phyloP scores from a whole-genome alignment of 495 filamentous ascomycete genomes.

The Daldinia decipiens region DNA sequence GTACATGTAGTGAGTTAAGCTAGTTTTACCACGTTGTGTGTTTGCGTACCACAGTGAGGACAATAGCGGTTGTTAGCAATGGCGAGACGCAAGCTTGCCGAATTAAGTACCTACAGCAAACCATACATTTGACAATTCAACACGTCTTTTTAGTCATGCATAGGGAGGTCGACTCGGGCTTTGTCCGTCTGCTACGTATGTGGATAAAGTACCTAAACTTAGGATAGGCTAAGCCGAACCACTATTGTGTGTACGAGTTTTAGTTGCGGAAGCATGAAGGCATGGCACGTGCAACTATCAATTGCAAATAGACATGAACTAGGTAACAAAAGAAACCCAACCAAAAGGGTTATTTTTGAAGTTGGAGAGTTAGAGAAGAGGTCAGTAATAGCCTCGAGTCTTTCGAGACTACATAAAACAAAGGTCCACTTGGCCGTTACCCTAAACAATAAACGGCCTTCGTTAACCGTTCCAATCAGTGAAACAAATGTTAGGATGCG shows the following conservation, averaged over 20 bases:
- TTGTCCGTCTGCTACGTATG: neutral
- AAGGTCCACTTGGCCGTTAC: too few relatives aligned
- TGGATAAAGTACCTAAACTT: conserved; percentile 9
- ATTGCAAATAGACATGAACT: neutral
- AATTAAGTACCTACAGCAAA: conserved; percentile 12
- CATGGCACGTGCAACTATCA: conserved; percentile 2
- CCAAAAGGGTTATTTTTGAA: neutral
- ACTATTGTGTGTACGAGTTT: neutral
- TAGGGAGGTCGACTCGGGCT: neutral
- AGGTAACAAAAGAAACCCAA: neutral
- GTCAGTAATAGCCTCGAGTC: conserved; percentile 16
- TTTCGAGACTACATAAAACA: neutral
- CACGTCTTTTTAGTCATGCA: conserved; percentile 1
- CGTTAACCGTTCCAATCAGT: conserved; percentile 30
- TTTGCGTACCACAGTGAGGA: conserved; percentile 2
- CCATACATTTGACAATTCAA: conserved; percentile 9
- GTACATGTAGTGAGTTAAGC: neutral
- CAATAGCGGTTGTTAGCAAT: neutral
- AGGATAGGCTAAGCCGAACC: neutral
- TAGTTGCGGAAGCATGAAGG: neutral
- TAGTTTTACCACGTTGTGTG: conserved; percentile 1
- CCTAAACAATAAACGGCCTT: neutral
- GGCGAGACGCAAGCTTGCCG: neutral
- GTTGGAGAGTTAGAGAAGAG: conserved; percentile 7
- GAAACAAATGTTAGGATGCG: conserved; percentile 30